phyloP scores from a whole-genome alignment of 2,329 filamentous ascomycete species.

The Pleochaeta shiraiana region DNA sequence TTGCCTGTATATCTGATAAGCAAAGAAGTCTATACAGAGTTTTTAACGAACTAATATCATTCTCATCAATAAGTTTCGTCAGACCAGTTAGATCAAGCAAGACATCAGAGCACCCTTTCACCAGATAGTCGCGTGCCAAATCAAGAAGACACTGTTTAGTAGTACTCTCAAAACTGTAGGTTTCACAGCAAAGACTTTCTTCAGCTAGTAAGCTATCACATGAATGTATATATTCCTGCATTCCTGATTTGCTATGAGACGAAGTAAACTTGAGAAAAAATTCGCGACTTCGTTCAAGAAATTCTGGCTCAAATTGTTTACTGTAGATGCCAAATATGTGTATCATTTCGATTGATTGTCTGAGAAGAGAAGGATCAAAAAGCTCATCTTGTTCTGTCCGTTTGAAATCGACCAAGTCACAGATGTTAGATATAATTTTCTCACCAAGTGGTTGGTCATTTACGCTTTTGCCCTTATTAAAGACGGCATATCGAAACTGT shows the following conservation, averaged over 20 bases:
- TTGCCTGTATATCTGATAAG: conserved; percentile 45
- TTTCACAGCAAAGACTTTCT: conserved; percentile 58
- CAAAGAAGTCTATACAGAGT: conserved; percentile 59
- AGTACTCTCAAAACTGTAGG: conserved; percentile 60
- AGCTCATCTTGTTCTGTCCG: conserved; percentile 31
- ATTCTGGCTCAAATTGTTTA: conserved; percentile 54
- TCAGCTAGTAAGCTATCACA: conserved; percentile 45
- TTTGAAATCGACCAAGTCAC: conserved; percentile 52
- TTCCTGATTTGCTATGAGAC: conserved; percentile 33
- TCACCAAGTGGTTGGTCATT: conserved; percentile 19
- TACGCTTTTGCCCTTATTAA: conserved; percentile 15
- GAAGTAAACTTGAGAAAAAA: conserved; percentile 54
- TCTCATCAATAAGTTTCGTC: conserved; percentile 47
- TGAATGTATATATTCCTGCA: conserved; percentile 55
- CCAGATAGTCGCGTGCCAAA: conserved; percentile 48
- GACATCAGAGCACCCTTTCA: conserved; percentile 42
- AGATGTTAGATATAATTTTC: conserved; percentile 36
- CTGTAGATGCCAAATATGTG: conserved; percentile 68
- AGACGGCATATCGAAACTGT: conserved; percentile 46
- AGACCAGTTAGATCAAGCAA: conserved; percentile 46
- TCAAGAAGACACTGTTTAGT: conserved; percentile 60
- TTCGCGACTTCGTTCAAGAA: conserved; percentile 41
- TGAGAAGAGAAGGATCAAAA: conserved; percentile 44
- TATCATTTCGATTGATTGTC: conserved; percentile 58
- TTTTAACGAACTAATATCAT: conserved; percentile 47